Base-by-base conservation (phyloP, 805 yeast genomes). In the Wickerhamomyces bisporus region DNA sequence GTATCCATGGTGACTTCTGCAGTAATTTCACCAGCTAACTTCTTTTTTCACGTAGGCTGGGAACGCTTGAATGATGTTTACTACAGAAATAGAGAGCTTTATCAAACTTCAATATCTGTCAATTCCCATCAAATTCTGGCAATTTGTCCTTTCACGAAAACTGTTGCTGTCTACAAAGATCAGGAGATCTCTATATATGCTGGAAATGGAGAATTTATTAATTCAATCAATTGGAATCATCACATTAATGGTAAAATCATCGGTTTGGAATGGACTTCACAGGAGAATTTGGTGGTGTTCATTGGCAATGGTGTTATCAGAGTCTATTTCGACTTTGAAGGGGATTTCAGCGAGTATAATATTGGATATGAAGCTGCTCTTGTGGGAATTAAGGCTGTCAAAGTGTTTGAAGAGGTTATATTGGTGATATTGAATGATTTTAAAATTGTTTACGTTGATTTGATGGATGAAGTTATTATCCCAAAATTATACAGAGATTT, bases 21-120 rank as follows among this genome's bases (percentile, higher is more conserved):
- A 16, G 6, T n/a, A 23, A 24, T 11, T 12, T 5, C 25, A 18
- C 13, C 12, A 11, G n/a, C 18, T 24, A 24, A 3, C 26, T 19
- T 16, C 8, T 5, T 13, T 15, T 12, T 19, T 3, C 16, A 14
- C 15, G 14, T 12, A 43, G 72, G 71, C 31, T 88, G 97, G 97
- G 95, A 87, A 57, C 72, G 81, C 45, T 69, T 88, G 15, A 79
- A 76, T 38, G 77, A 78, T 57, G 81, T 77, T 9, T 86, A 74
- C 56, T 88, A 86, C 48, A 66, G 83, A 39, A 68, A 71, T 14
- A 60, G 80, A 38, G 71, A 75, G 15, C 79, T 84, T 39, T 80
- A 48, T 30, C 14, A 7, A 36, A 29, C 12, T 11, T 5, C 28
- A 3, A 31, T 30, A 16, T 23, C n/a, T 16, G 13, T 17, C 33